Evolutionary conservation across 805 yeast species (phyloP).

Genomic region (Wickerhamiella occidentalis): DNA sequence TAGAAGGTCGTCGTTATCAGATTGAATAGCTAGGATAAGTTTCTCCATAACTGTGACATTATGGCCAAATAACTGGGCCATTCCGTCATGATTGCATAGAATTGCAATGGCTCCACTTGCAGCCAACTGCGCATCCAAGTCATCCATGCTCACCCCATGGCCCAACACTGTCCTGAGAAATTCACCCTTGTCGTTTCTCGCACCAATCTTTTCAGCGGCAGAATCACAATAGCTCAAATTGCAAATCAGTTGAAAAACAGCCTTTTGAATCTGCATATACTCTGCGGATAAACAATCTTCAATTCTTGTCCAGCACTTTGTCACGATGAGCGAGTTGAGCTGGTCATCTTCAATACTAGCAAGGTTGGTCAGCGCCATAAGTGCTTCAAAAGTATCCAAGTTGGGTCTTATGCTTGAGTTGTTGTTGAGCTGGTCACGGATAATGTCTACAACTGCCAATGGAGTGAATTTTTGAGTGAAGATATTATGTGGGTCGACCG

Average conservation of each 20-base stretch:
- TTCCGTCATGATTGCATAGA: constrained; percentile 30
- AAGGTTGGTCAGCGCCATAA: constrained; percentile 57
- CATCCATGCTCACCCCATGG: constrained; percentile 23
- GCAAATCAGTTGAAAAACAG: constrained; percentile 51
- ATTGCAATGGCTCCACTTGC: constrained; percentile 33
- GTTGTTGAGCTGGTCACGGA: constrained; percentile 23
- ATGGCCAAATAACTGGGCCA: constrained; percentile 23
- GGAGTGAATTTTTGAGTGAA: constrained; percentile 27
- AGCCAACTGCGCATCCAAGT: constrained; percentile 26
- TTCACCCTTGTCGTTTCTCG: constrained; percentile 22
- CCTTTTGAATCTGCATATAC: constrained; percentile 40
- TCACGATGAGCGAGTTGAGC: constrained; percentile 31
- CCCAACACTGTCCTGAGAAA: constrained; percentile 27
- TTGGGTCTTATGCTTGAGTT: constrained; percentile 19
- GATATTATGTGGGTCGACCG: constrained; percentile 27
- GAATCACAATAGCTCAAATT: constrained; percentile 38
- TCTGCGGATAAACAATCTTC: constrained; percentile 36
- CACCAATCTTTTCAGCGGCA: constrained; percentile 30
- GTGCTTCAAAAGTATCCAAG: constrained; percentile 39
- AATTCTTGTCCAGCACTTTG: constrained; percentile 37
- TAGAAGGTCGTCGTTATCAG: constrained; percentile 22
- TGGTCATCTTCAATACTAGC: constrained; percentile 37
- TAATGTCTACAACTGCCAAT: constrained; percentile 25
- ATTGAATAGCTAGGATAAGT: constrained; percentile 18
- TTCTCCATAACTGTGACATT: constrained; percentile 21